Conservation (phyloP, 805 yeast genomes). For the Candida easanensis region DNA sequence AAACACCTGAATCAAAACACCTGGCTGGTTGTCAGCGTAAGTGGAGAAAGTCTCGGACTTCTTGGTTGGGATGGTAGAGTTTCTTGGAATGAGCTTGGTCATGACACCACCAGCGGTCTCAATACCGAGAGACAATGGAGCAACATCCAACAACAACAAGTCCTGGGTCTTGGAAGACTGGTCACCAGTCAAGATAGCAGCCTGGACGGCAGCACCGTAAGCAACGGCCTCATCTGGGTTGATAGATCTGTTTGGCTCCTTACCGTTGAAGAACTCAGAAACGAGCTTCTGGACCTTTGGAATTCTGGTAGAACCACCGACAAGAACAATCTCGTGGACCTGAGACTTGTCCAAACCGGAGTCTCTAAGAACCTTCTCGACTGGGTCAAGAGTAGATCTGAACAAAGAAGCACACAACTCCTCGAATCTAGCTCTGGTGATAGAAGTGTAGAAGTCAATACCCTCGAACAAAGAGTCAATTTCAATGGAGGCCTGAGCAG, state of each 20-base stretch:
- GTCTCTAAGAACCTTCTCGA: slow-evolving; percentile 90
- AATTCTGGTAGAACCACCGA: slow-evolving; percentile 98
- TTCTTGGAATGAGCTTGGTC: slow-evolving; percentile 96
- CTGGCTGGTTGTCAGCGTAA: slow-evolving; percentile 97
- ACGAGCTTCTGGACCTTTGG: slow-evolving; percentile 96
- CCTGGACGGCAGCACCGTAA: slow-evolving; percentile 98
- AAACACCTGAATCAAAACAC: slow-evolving; percentile 94
- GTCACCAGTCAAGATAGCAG: slow-evolving; percentile 95
- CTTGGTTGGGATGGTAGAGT: slow-evolving; percentile 96
- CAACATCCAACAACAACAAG: slow-evolving; percentile 90
- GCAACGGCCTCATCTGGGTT: slow-evolving; percentile 99
- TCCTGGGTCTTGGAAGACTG: slow-evolving; percentile 96
- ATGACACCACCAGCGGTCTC: slow-evolving; percentile 99
- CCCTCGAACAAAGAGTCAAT: slow-evolving; percentile 95
- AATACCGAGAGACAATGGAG: slow-evolving; percentile 96
- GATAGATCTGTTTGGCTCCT: slow-evolving; percentile 94
- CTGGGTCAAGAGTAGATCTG: slow-evolving; percentile 93
- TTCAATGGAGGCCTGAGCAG: slow-evolving; percentile 93
- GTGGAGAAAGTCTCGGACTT: slow-evolving; percentile 96
- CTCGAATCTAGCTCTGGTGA: slow-evolving; percentile 97
- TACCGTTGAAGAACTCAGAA: slow-evolving; percentile 95
- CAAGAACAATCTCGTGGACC: slow-evolving; percentile 89
- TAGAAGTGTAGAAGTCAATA: slow-evolving; percentile 91
- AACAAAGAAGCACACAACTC: slow-evolving; percentile 91
- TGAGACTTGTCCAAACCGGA: slow-evolving; percentile 86